Conservation (phyloP, 140 eudicot species). For the Oenanthe javanica region DNA sequence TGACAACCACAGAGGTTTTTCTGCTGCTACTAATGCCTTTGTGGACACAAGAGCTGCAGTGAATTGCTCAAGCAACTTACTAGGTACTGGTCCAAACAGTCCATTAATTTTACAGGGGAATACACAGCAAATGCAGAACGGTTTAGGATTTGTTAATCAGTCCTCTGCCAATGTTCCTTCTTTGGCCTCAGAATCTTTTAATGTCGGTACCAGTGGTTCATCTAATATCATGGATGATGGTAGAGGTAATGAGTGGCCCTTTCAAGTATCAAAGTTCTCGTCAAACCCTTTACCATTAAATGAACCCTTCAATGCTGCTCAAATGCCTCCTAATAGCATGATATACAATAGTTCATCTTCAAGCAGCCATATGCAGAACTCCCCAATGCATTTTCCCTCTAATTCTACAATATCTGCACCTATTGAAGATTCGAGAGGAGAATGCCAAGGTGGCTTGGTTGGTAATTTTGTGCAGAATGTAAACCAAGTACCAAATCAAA, state of each 20-base stretch:
- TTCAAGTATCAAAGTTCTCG: slow-evolving; percentile 23
- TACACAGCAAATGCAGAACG: slow-evolving; percentile 17
- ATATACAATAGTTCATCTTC: slow-evolving; percentile 37
- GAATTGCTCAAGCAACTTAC: slow-evolving; percentile 19
- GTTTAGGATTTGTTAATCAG: slow-evolving; percentile 30
- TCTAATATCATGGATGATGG: slow-evolving; percentile 33
- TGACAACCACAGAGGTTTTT: slow-evolving; percentile 38
- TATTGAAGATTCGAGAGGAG: slow-evolving; percentile 38
- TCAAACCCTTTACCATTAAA: slow-evolving; percentile 26
- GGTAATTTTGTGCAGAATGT: slow-evolving; percentile 25
- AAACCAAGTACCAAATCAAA: slow-evolving; percentile 28
- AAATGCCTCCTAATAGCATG: slow-evolving; percentile 25
- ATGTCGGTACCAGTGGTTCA: slow-evolving; percentile 31
- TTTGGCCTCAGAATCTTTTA: slow-evolving; percentile 37
- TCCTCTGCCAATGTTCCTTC: slow-evolving; percentile 37
- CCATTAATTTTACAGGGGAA: slow-evolving; percentile 27
- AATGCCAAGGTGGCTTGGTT: slow-evolving; percentile 24
- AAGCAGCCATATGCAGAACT: slow-evolving; percentile 19
- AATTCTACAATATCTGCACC: slow-evolving; percentile 38
- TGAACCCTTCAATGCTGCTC: slow-evolving; percentile 31
- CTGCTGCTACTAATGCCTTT: slow-evolving; percentile 23
- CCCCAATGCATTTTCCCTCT: slow-evolving; percentile 36
- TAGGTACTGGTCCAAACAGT: slow-evolving; percentile 19
- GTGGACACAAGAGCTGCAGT: slow-evolving; percentile 22
- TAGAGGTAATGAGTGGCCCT: slow-evolving; percentile 28